These are phyloP conservation scores for Orbilia quercus DNA, from an alignment of 2,329 filamentous ascomycete genomes.

Conservation along the genomic window DNA sequence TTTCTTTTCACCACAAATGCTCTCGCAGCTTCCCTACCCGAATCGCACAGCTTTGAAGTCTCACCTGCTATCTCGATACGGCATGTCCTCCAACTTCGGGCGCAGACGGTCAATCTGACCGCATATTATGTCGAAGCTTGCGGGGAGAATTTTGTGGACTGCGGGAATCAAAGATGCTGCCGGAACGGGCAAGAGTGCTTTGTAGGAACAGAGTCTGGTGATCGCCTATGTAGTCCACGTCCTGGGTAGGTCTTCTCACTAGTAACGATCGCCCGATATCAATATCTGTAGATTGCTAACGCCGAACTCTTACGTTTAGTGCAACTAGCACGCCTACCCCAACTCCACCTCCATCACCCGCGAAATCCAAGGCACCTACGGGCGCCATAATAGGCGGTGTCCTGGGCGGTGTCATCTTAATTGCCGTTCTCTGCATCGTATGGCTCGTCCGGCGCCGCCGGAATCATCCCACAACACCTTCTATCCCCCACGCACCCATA, in stretches of 20 bases:
- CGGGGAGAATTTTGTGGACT: constrained; percentile 27
- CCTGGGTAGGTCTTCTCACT: constrained; percentile 26
- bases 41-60: constrained; percentile 3
- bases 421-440: constrained; percentile 21
- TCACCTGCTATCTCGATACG: constrained; percentile 20
- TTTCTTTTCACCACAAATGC: constrained; percentile 25
- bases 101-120: constrained; percentile 22
- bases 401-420: constrained; percentile 14
- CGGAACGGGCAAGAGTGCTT: constrained; percentile 25
- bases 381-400: constrained; percentile 41
- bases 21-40: constrained; percentile 32
- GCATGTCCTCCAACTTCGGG: constrained; percentile 10
- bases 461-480: constrained; percentile 21
- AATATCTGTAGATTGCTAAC: too few relatives aligned
- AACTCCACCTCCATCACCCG: constrained; percentile 21
- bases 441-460: constrained; percentile 19
- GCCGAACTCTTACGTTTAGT: constrained; percentile 10
- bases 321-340: constrained; percentile 12
- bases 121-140: constrained; percentile 18
- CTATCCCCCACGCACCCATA: constrained; percentile 46
- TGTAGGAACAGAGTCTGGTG: constrained; percentile 22
- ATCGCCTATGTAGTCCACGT: constrained; percentile 9
- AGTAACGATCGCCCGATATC: not conserved
- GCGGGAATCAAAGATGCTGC: constrained; percentile 25
- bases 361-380: constrained; percentile 28